These are phyloP conservation scores for Ailanthus altissimus DNA, from an alignment of 345 rosid species.

Conservation along the genomic window DNA sequence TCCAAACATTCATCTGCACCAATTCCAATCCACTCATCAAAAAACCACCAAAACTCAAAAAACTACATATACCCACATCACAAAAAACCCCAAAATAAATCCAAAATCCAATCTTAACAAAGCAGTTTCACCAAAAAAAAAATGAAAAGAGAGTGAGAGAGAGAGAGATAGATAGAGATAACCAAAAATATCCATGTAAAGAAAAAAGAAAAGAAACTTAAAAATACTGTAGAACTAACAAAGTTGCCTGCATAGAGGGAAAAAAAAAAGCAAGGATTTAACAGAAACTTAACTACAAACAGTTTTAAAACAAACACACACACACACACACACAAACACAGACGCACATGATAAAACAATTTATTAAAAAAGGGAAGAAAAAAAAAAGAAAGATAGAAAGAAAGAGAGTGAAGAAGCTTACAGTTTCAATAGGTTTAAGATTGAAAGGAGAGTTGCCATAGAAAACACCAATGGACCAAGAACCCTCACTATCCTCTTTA, in stretches of 20 bases:
- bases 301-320: background rate
- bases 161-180: too few relatives aligned
- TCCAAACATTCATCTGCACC: conserved; percentile 70
- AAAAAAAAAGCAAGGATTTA: background rate
- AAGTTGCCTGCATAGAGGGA: background rate
- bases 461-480: conserved; percentile 92
- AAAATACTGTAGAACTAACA: background rate
- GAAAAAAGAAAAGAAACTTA: background rate
- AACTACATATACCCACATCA: background rate
- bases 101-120: background rate
- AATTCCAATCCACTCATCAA: conserved; percentile 18
- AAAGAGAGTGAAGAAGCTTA: conserved; percentile 29
- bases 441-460: conserved; percentile 88
- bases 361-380: too few relatives aligned
- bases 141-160: background rate
- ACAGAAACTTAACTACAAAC: background rate
- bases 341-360: too few relatives aligned
- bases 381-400: background rate
- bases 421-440: conserved; percentile 85
- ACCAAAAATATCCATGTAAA: background rate
- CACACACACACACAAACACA: background rate
- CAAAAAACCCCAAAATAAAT: background rate
- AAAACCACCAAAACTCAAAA: background rate
- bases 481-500: conserved; percentile 80
- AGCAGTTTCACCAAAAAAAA: background rate